These are phyloP conservation scores for Auricularia sp. DNA, from an alignment of 768 basidiomycete genomes.

Conservation along the genomic window DNA sequence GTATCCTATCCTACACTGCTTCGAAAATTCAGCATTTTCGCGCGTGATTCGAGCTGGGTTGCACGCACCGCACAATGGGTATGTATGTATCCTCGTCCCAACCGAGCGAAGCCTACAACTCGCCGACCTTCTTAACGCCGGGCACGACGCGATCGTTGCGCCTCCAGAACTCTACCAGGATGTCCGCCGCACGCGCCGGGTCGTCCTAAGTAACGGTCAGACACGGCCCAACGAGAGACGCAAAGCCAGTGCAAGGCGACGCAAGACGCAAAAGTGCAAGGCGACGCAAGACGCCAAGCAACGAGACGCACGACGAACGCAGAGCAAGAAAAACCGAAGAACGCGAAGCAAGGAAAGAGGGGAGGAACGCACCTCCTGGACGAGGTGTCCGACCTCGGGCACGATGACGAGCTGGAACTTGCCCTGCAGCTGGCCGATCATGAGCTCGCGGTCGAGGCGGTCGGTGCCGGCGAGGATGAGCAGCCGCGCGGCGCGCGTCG, in stretches of 20 bases:
- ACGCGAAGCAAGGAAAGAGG: no score
- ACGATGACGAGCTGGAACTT: slow-evolving; percentile 93
- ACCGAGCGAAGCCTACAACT: slow-evolving; percentile 11
- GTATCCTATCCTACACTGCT: no score
- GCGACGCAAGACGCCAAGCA: no score
- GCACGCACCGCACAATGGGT: no score
- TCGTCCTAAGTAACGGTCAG: slow-evolving; percentile 58
- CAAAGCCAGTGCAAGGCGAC: background rate
- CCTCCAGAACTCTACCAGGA: slow-evolving; percentile 83
- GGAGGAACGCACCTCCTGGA: slow-evolving; percentile 67
- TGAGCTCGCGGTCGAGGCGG: slow-evolving; percentile 81
- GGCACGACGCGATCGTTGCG: slow-evolving; percentile 67
- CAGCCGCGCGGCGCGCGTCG: slow-evolving; percentile 68
- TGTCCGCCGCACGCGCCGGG: slow-evolving; percentile 67
- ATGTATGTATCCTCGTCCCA: no score
- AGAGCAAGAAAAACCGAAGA: no score
- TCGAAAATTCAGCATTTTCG: no score
- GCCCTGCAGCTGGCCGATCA: slow-evolving; percentile 94
- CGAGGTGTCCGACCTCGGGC: slow-evolving; percentile 80
- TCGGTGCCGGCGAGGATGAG: slow-evolving; percentile 91
- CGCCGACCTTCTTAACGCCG: slow-evolving; percentile 54
- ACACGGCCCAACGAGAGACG: slow-evolving; percentile 3
- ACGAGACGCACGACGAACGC: no score
- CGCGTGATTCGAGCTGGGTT: no score
- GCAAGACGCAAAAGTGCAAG: no score